These are phyloP conservation scores for Cercospora janseana DNA, from an alignment of 2,329 filamentous ascomycete genomes.

Conservation along the genomic window DNA sequence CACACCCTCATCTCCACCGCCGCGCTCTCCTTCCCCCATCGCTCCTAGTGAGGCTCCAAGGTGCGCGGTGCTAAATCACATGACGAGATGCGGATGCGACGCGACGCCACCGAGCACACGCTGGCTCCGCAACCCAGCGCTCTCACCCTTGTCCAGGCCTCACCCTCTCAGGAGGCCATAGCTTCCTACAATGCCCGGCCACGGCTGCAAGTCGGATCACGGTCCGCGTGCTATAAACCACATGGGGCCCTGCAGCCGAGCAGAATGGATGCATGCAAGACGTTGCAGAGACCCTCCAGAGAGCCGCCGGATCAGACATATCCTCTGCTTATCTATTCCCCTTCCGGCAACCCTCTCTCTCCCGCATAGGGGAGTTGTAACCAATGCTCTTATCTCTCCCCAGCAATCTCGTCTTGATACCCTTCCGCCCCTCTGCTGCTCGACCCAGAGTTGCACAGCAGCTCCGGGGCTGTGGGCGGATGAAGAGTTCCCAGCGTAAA, in stretches of 20 bases:
- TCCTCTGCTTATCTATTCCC: too few species aligned
- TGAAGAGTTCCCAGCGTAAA: slow-evolving; percentile 5
- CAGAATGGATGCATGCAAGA: slow-evolving; percentile 4
- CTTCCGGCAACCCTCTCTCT: too few species aligned
- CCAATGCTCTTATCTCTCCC: too few species aligned
- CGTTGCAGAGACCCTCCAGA: too few species aligned
- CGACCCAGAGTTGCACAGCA: neutral
- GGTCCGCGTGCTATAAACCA: slow-evolving; percentile 6
- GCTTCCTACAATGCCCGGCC: slow-evolving; percentile 7
- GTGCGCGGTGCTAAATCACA: neutral
- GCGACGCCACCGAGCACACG: too few species aligned
- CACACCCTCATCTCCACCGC: too few species aligned
- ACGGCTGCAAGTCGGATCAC: slow-evolving; percentile 9
- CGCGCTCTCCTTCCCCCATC: neutral
- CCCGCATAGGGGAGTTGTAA: too few species aligned
- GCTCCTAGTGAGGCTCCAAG: neutral
- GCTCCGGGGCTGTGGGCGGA: neutral
- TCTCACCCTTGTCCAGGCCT: neutral
- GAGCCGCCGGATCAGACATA: too few species aligned
- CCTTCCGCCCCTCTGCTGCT: neutral
- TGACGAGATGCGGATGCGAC: neutral
- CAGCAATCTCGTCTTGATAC: too few species aligned
- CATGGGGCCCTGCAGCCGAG: slow-evolving; percentile 12
- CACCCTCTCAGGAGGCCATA: slow-evolving; percentile 3
- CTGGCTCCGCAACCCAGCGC: too few species aligned